phyloP scores from a whole-genome alignment of 768 basidiomycete genomes.

The Melanogaster broomeanus region DNA sequence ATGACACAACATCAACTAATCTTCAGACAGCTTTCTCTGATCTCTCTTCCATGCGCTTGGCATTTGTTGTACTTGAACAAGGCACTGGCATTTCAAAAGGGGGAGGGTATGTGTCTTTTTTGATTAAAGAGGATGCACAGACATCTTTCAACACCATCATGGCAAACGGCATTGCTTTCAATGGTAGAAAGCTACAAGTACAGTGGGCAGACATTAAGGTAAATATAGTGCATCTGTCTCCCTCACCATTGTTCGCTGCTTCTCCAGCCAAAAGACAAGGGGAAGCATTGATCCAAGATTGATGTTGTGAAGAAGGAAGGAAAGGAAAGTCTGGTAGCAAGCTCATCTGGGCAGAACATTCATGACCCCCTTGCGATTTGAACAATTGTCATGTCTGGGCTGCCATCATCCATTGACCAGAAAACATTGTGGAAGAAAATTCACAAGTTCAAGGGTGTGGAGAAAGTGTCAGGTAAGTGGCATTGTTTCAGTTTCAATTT shows the following conservation, averaged over 20 bases:
- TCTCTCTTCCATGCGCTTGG: constrained; percentile 90
- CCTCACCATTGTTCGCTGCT: neutral
- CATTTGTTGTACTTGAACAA: constrained; percentile 87
- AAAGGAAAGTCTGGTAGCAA: constrained; percentile 39
- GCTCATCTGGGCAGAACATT: constrained; percentile 34
- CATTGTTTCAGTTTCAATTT: neutral
- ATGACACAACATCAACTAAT: constrained; percentile 86
- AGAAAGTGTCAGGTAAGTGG: constrained; percentile 62
- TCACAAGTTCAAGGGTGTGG: constrained; percentile 76
- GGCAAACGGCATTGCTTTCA: constrained; percentile 63
- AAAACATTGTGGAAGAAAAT: constrained; percentile 84
- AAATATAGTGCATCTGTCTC: constrained; percentile 2
- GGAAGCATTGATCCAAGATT: constrained; percentile 32
- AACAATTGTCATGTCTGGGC: constrained; percentile 76
- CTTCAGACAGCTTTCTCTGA: constrained; percentile 93
- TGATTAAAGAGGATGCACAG: constrained; percentile 86
- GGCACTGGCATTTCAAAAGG: constrained; percentile 82
- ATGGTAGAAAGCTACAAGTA: constrained; percentile 69
- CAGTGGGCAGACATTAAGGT: constrained; percentile 86
- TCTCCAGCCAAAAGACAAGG: constrained; percentile 44
- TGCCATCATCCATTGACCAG: constrained; percentile 61
- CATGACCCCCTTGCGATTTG: constrained; percentile 83
- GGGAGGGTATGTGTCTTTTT: constrained; percentile 94
- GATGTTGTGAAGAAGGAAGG: constrained; percentile 37
- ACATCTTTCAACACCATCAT: constrained; percentile 64